Evolutionary conservation across 176 grass and related monocot species (phyloP).

Genomic region (Tillandsia leiboldiana): DNA sequence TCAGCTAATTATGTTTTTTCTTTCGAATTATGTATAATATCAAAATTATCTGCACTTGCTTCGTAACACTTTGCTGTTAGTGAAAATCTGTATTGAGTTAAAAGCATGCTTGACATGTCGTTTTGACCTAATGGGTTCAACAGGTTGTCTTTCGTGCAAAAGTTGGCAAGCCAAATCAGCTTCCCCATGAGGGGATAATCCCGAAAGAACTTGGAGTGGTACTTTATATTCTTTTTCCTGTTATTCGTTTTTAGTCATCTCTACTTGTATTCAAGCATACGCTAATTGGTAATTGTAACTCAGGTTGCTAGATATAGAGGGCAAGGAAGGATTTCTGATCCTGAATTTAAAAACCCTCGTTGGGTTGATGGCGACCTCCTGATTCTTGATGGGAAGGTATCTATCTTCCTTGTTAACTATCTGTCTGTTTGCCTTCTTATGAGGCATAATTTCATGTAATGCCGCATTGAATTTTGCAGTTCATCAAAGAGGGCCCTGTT

Average conservation of each 20-base stretch:
- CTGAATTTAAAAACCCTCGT: conserved; percentile 49
- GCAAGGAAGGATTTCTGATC: conserved; percentile 69
- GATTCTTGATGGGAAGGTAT: conserved; percentile 91
- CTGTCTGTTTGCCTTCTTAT: conserved; percentile 14
- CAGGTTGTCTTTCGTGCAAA: conserved; percentile 89
- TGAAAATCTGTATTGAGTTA: neutral
- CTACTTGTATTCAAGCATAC: conserved; percentile 12
- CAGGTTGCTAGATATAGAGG: conserved; percentile 89
- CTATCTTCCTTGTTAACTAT: conserved; percentile 18
- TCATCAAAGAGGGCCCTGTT: conserved; percentile 79
- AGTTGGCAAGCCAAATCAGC: conserved; percentile 67
- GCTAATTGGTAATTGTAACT: conserved; percentile 20
- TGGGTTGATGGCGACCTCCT: conserved; percentile 95
- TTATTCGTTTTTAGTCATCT: conserved; percentile 10
- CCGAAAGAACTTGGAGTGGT: conserved; percentile 98
- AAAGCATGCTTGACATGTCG: too few relatives aligned
- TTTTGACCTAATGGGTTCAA: neutral
- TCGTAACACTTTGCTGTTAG: neutral
- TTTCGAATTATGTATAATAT: neutral
- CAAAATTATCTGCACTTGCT: neutral
- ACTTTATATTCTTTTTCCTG: conserved; percentile 10
- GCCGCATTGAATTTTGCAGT: conserved; percentile 44
- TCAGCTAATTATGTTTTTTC: too few relatives aligned
- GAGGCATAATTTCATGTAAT: conserved; percentile 19
- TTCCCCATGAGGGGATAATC: conserved; percentile 92